These are phyloP conservation scores for Golovinomyces cichoracearum DNA, from an alignment of 2,329 filamentous ascomycete species.

Conservation along the genomic window DNA sequence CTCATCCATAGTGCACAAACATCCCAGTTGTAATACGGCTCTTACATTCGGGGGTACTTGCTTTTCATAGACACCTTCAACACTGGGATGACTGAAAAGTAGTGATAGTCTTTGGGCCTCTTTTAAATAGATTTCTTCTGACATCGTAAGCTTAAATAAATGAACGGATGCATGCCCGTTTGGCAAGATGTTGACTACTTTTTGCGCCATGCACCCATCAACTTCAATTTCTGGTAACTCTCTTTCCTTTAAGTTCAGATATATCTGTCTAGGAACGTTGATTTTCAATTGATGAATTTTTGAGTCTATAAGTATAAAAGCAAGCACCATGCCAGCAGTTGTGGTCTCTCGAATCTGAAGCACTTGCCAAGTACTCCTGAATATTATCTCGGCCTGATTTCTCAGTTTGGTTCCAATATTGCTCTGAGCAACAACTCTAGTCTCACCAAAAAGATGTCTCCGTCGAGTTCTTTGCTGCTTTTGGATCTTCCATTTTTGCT, in stretches of 20 bases:
- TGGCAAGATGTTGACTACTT: constrained; percentile 75
- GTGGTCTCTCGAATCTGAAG: constrained; percentile 66
- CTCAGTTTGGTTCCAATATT: constrained; percentile 51
- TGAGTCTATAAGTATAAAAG: constrained; percentile 76
- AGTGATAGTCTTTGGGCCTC: constrained; percentile 60
- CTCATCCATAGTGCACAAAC: constrained; percentile 79
- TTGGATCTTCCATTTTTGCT: constrained; percentile 97
- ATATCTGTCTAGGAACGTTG: constrained; percentile 69
- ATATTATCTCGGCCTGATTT: constrained; percentile 73
- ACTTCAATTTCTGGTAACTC: constrained; percentile 76
- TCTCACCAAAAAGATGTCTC: constrained; percentile 79
- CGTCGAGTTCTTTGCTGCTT: constrained; percentile 66
- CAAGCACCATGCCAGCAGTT: constrained; percentile 60
- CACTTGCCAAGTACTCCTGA: constrained; percentile 84
- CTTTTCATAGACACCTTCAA: constrained; percentile 93
- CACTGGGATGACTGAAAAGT: constrained; percentile 73
- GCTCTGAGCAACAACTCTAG: constrained; percentile 36
- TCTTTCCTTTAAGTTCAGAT: constrained; percentile 68
- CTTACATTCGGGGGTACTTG: constrained; percentile 68
- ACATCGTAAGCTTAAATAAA: constrained; percentile 76
- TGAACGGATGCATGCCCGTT: constrained; percentile 88
- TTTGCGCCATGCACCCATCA: constrained; percentile 65
- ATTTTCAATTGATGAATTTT: constrained; percentile 76
- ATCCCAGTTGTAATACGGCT: constrained; percentile 72
- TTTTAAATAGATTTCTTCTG: constrained; percentile 64